These are phyloP conservation scores for Neofusicoccum umdonicola DNA, from an alignment of 2,329 filamentous ascomycete species.

Conservation along the genomic window DNA sequence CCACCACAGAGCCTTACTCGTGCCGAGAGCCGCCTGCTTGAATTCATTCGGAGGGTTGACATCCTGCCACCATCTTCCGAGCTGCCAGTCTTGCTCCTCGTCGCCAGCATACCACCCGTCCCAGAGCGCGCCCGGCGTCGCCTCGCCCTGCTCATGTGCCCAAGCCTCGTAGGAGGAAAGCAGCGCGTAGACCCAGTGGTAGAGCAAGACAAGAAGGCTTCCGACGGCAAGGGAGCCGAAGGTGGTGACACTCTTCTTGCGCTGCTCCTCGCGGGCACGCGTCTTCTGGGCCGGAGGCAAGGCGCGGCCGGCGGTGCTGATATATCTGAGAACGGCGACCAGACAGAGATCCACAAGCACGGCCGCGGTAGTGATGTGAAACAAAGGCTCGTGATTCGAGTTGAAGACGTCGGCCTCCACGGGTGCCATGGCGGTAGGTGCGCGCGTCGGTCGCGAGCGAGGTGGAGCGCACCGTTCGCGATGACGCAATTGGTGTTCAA, in stretches of 20 bases:
- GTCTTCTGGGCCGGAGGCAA: conserved; percentile 35
- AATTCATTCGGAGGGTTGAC: conserved; percentile 53
- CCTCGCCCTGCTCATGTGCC: conserved; percentile 43
- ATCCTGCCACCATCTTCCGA: conserved; percentile 55
- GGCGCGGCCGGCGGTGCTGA: conserved; percentile 30
- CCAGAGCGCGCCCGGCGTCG: conserved; percentile 42
- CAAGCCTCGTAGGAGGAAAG: conserved; percentile 51
- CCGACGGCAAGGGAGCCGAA: conserved; percentile 47
- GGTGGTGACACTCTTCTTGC: conserved; percentile 32
- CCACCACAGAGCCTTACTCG: conserved; percentile 60
- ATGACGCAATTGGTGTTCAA: conserved; percentile 16
- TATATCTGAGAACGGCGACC: conserved; percentile 28
- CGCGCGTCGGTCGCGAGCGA: background rate
- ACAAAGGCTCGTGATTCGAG: conserved; percentile 34
- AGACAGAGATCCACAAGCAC: conserved; percentile 32
- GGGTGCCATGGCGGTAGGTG: conserved; percentile 31
- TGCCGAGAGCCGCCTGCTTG: conserved; percentile 55
- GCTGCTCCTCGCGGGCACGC: conserved; percentile 30
- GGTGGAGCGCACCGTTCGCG: background rate
- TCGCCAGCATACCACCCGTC: conserved; percentile 39
- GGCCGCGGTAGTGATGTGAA: conserved; percentile 31
- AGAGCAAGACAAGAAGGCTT: conserved; percentile 46
- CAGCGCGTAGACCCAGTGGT: conserved; percentile 46
- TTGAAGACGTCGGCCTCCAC: conserved; percentile 31
- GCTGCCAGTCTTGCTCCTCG: conserved; percentile 31